These are phyloP conservation scores for Pseudocercospora pini-densiflorae DNA, from an alignment of 2,329 filamentous ascomycete genomes.

Conservation along the genomic window DNA sequence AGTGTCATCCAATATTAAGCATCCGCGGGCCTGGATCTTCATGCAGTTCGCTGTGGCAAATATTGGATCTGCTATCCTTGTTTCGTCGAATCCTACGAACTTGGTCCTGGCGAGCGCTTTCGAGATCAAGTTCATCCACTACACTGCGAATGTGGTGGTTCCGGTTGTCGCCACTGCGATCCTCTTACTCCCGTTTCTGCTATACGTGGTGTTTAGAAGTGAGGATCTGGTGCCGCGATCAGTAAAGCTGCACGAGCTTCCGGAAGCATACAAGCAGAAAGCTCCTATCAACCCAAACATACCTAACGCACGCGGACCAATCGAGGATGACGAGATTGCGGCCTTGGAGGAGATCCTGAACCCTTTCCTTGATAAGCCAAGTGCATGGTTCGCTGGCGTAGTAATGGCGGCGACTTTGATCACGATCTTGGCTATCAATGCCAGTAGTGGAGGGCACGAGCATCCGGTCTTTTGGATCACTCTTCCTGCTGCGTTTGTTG, in stretches of 20 bases:
- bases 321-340: constrained; percentile 58
- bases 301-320: constrained; percentile 62
- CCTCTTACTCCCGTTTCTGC: constrained; percentile 69
- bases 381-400: constrained; percentile 66
- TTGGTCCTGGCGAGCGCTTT: constrained; percentile 75
- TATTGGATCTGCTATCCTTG: constrained; percentile 74
- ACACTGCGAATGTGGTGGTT: constrained; percentile 78
- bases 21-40: constrained; percentile 74
- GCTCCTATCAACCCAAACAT: constrained; percentile 75
- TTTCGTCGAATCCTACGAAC: constrained; percentile 79
- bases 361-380: constrained; percentile 70
- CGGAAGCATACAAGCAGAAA: constrained; percentile 59
- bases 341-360: constrained; percentile 77
- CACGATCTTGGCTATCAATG: constrained; percentile 69
- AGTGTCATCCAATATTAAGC: constrained; percentile 72
- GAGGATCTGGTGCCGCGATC: constrained; percentile 65
- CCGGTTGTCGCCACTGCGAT: constrained; percentile 71
- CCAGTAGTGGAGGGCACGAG: constrained; percentile 57
- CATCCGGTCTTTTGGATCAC: constrained; percentile 71
- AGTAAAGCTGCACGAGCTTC: constrained; percentile 71
- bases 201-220: constrained; percentile 71
- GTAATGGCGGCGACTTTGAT: constrained; percentile 71
- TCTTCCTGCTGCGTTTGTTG: constrained; percentile 68
- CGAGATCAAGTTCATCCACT: constrained; percentile 71
- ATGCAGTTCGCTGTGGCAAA: constrained; percentile 74